These are phyloP conservation scores for Rhizophora mangle DNA, from an alignment of 345 rosid species.

Conservation along the genomic window DNA sequence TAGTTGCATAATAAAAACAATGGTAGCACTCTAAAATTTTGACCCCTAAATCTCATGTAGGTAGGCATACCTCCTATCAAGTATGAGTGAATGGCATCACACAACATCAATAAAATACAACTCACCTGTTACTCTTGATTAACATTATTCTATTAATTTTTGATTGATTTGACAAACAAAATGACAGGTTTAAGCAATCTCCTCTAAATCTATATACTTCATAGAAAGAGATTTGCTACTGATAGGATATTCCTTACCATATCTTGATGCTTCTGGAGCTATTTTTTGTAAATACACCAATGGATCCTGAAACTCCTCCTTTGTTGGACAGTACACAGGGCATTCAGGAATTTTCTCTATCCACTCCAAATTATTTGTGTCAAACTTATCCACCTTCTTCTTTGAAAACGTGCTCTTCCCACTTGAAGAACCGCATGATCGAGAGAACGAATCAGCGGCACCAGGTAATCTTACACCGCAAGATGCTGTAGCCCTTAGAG, in stretches of 20 bases:
- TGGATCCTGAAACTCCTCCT: slow-evolving; percentile 97
- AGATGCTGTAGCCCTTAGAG: slow-evolving; percentile 67
- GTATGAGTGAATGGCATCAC: too few relatives aligned
- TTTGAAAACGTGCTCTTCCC: slow-evolving; percentile 50
- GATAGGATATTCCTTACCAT: slow-evolving; percentile 47
- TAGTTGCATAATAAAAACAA: too few relatives aligned
- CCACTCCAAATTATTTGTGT: slow-evolving; percentile 77
- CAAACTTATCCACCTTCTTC: slow-evolving; percentile 70
- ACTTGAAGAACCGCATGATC: slow-evolving; percentile 33
- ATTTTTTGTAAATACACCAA: slow-evolving; percentile 84
- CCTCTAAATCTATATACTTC: background rate
- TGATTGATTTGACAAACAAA: background rate
- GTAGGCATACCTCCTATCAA: too few relatives aligned
- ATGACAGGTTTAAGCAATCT: background rate
- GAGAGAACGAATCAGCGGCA: slow-evolving; percentile 36
- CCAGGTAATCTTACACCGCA: slow-evolving; percentile 74
- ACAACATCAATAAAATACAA: too few relatives aligned
- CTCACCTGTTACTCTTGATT: too few relatives aligned
- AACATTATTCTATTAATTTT: too few relatives aligned
- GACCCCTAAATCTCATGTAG: too few relatives aligned
- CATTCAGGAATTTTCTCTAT: slow-evolving; percentile 83
- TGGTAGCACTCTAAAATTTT: too few relatives aligned
- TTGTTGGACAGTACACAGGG: slow-evolving; percentile 90
- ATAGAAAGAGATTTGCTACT: background rate
- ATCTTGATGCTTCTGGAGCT: slow-evolving; percentile 90